phyloP scores from a whole-genome alignment of 1,284 basidiomycete species.

The Cystobasidium sp. region DNA sequence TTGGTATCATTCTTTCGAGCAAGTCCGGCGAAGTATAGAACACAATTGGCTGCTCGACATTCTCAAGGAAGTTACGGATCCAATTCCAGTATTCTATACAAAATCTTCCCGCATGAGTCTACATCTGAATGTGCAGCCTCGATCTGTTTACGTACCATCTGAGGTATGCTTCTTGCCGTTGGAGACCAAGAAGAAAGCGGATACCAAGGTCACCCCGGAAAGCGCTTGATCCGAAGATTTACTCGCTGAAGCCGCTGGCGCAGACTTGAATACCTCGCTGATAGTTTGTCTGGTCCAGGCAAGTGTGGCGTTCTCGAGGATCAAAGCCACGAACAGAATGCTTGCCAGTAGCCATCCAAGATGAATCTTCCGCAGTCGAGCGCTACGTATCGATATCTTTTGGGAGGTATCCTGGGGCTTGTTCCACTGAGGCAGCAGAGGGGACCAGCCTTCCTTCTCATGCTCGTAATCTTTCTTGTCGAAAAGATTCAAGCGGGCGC shows the following conservation, averaged over 20 bases:
- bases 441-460: not conserved
- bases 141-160: conserved; percentile 40
- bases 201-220: conserved; percentile 47
- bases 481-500: too few relatives aligned
- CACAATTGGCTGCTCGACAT: conserved; percentile 50
- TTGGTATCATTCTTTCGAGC: conserved; percentile 38
- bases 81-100: conserved; percentile 49
- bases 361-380: not conserved
- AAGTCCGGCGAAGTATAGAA: conserved; percentile 51
- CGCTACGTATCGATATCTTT: not conserved
- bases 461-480: not conserved
- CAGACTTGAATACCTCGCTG: not conserved
- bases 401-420: not conserved
- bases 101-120: too few relatives aligned
- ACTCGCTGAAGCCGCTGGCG: not conserved
- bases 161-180: conserved; percentile 50
- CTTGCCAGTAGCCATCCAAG: conserved; percentile 18
- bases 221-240: not conserved
- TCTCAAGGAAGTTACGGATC: conserved; percentile 48
- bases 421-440: not conserved
- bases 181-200: conserved; percentile 49
- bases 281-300: not conserved
- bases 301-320: conserved; percentile 1
- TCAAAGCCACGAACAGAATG: conserved; percentile 13
- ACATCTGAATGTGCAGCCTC: not conserved